Evolutionary conservation across 371 early-diverging fungal species (phyloP).

Genomic region (Enterocytospora artemiae): DNA sequence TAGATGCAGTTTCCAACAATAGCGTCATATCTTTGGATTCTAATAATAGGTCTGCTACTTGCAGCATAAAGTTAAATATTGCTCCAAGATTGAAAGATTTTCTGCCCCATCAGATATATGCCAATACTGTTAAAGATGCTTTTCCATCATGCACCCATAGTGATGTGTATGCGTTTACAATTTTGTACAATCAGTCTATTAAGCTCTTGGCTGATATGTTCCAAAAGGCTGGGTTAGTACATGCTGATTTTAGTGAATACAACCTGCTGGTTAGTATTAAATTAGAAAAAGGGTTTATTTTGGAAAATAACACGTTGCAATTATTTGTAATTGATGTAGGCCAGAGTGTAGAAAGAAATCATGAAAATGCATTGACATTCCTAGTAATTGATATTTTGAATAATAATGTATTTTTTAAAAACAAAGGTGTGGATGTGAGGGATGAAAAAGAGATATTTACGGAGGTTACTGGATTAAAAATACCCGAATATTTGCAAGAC

Average conservation of each 20-base stretch:
- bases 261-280: conserved; percentile 79
- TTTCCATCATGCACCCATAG: no score
- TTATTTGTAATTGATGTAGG: conserved; percentile 84
- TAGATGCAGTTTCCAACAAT: conserved; percentile 76
- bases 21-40: conserved; percentile 45
- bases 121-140: no score
- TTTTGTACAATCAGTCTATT: conserved; percentile 71
- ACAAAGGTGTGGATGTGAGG: conserved; percentile 30
- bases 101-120: no score
- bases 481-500: conserved; percentile 39
- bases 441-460: conserved; percentile 44
- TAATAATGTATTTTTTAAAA: conserved; percentile 81
- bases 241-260: conserved; percentile 96
- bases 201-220: conserved; percentile 81
- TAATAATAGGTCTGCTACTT: not conserved
- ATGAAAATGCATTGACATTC: conserved; percentile 92
- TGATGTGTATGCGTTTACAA: not conserved
- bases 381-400: conserved; percentile 84
- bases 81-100: conserved; percentile 71
- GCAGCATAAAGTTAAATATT: conserved; percentile 45
- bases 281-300: no score
- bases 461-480: conserved; percentile 39
- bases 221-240: conserved; percentile 80
- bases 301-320: conserved; percentile 7
- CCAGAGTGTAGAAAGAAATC: conserved; percentile 93